Evolutionary conservation across 768 basidiomycete genomes (phyloP).

Genomic region (Rhodotorula babjevae): DNA sequence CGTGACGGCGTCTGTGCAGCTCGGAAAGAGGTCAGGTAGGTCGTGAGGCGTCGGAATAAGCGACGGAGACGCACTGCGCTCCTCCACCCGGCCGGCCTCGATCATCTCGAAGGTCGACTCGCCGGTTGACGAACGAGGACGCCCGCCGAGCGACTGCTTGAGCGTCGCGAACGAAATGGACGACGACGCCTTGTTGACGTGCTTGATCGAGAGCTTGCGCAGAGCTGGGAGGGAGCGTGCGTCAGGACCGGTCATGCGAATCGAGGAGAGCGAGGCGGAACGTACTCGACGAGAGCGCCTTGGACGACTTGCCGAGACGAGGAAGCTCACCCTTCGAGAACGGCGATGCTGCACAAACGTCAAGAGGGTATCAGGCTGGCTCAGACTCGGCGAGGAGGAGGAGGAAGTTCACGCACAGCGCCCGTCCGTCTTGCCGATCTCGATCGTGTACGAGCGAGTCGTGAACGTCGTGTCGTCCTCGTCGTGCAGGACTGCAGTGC

Average conservation of each 20-base stretch:
- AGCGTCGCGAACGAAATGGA: conserved; percentile 18
- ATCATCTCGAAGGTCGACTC: conserved; percentile 9
- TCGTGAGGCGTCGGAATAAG: too few species aligned
- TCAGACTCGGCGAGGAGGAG: too few species aligned
- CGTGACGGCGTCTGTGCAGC: not conserved
- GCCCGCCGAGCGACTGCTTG: conserved; percentile 3
- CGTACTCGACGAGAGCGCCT: not conserved
- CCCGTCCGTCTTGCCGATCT: not conserved
- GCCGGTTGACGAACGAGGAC: conserved; percentile 1
- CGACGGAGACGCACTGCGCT: conserved; percentile 2
- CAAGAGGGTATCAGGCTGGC: too few species aligned
- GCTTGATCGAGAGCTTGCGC: conserved; percentile 17
- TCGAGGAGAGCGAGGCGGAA: not conserved
- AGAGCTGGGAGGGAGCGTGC: not conserved
- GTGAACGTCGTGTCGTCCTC: not conserved
- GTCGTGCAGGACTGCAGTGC: not conserved
- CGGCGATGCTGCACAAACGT: not conserved
- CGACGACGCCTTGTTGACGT: conserved; percentile 17
- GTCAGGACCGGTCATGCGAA: not conserved
- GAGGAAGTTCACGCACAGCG: too few species aligned
- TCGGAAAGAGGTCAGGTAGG: too few species aligned
- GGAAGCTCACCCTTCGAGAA: not conserved
- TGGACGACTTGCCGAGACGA: not conserved
- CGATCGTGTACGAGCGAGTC: not conserved
- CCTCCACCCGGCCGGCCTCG: not conserved